phyloP scores from a whole-genome alignment of 805 yeast genomes.

The Dipodascus geniculatus region DNA sequence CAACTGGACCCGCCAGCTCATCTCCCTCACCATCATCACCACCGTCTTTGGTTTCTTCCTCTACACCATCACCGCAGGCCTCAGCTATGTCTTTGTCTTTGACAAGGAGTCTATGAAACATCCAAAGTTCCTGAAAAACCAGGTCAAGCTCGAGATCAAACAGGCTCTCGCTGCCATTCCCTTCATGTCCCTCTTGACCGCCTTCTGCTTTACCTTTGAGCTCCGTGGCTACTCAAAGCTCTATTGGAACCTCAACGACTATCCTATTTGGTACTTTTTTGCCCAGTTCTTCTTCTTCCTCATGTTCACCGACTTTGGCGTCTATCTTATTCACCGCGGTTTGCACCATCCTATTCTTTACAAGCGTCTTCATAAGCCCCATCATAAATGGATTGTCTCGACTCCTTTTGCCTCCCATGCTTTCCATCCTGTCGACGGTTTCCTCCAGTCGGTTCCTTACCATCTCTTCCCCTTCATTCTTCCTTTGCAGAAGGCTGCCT shows the following conservation, averaged over 20 bases:
- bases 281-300: slow-evolving; percentile 69
- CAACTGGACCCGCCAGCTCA: slow-evolving; percentile 56
- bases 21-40: slow-evolving; percentile 57
- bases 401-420: slow-evolving; percentile 98
- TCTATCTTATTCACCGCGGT: slow-evolving; percentile 84
- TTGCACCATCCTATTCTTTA: slow-evolving; percentile 88
- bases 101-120: slow-evolving; percentile 88
- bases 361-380: slow-evolving; percentile 86
- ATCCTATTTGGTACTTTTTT: slow-evolving; percentile 60
- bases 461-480: slow-evolving; percentile 84
- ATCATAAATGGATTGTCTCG: slow-evolving; percentile 97
- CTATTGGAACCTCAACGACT: slow-evolving; percentile 51
- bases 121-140: slow-evolving; percentile 91
- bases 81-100: slow-evolving; percentile 69
- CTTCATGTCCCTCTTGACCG: slow-evolving; percentile 71
- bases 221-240: slow-evolving; percentile 72
- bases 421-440: slow-evolving; percentile 97
- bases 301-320: slow-evolving; percentile 88
- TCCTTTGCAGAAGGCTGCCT: slow-evolving; percentile 83
- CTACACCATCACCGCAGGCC: slow-evolving; percentile 61
- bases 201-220: slow-evolving; percentile 84
- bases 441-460: slow-evolving; percentile 84
- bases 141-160: slow-evolving; percentile 70
- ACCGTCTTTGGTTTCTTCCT: slow-evolving; percentile 79
- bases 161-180: slow-evolving; percentile 80